Conservation (phyloP, 805 yeast genomes). For the Teunomyces funiuensis region DNA sequence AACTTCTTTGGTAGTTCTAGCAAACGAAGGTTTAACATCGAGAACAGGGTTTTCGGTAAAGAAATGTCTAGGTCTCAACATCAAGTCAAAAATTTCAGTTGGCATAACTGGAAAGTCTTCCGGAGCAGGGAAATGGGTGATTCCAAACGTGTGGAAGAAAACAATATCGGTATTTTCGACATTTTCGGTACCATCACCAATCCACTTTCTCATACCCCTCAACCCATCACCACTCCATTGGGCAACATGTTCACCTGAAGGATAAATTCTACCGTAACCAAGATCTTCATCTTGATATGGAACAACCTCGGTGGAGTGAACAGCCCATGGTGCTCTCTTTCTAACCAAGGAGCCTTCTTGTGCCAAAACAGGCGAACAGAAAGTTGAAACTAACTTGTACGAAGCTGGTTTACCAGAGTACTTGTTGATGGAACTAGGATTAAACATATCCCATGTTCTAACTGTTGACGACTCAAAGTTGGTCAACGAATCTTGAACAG, state of each 20-base stretch:
- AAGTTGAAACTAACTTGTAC: constrained; percentile 73
- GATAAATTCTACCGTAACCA: constrained; percentile 63
- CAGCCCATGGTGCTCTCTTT: constrained; percentile 85
- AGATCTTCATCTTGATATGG: constrained; percentile 59
- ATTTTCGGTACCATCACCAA: constrained; percentile 57
- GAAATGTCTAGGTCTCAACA: constrained; percentile 77
- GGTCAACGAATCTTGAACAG: constrained; percentile 64
- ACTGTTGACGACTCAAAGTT: constrained; percentile 60
- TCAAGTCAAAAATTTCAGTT: constrained; percentile 72
- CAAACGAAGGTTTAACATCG: constrained; percentile 66
- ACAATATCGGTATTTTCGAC: constrained; percentile 71
- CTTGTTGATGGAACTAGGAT: constrained; percentile 64
- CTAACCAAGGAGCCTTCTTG: constrained; percentile 70
- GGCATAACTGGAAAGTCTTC: constrained; percentile 92
- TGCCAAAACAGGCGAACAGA: constrained; percentile 72
- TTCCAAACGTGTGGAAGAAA: constrained; percentile 79
- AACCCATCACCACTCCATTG: constrained; percentile 72
- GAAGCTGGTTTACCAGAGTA: constrained; percentile 76
- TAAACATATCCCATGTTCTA: constrained; percentile 76
- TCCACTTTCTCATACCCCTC: constrained; percentile 67
- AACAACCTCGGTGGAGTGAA: constrained; percentile 62
- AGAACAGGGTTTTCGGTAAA: constrained; percentile 76
- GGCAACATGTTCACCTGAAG: constrained; percentile 78
- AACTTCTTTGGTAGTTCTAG: constrained; percentile 43
- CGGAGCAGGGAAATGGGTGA: constrained; percentile 85